Evolutionary conservation across 345 rosid genomes (phyloP), one percentile per base, ranked within the genome.

Genomic region (Clarkia xantiana): DNA sequence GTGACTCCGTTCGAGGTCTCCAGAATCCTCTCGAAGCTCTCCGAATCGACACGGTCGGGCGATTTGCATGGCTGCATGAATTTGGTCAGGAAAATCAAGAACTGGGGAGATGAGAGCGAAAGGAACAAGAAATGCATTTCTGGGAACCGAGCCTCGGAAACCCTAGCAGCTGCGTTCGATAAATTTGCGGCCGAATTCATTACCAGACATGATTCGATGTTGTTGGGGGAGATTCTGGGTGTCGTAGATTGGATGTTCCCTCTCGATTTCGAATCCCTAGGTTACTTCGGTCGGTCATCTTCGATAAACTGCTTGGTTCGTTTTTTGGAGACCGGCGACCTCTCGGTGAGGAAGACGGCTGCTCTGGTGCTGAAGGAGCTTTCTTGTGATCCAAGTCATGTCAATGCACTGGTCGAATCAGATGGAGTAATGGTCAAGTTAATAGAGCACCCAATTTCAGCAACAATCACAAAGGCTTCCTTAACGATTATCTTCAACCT

Each of bases 41-140:
- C 29, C 0, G 67, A 47, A 2, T 44, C 70, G 0, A 44, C 36
- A 2, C 58, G 18, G 41, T 19, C 49, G 0, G 43, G 56, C 63
- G 76, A 80, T 61, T 51, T 1, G 11, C 18, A 3, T 0, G 49
- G 46, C 36, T 67, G 65, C 54, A 13, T 67, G 0, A 63, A 65
- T 2, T 47, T 47, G 18, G 25, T 72, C 43, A 53, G 17, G 15
- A 64, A 58, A 54, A 68, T 80, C 51, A 52, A 62, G 50, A 63
- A 49, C 13, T 72, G 77, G 75, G 66, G 69, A 2, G 11, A 17
- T 0, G 87, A 80, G 42, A 80, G 80, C 22, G 83, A 77, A 44
- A 56, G 81, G n/a, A 72, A 80, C 42, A 42, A 61, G 25, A 52
- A 58, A 0, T 68, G 71, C 56, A 61, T 80, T 13, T 49, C 50